Conservation (phyloP, 1,284 basidiomycete genomes). For the Coniferiporia sulphurascens region DNA sequence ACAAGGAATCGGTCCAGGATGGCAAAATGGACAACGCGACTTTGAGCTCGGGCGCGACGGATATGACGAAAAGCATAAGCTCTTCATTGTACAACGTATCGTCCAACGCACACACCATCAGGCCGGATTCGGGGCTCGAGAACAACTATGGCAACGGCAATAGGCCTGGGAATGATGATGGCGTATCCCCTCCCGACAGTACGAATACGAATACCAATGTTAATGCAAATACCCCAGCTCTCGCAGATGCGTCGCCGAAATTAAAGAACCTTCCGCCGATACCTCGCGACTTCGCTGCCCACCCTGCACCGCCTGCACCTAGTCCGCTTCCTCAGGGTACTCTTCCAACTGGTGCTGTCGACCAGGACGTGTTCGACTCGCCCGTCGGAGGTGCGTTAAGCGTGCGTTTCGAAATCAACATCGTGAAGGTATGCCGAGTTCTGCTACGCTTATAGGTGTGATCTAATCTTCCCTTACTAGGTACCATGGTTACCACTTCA, state of each 20-base stretch:
- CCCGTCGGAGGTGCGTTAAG: constrained; percentile 72
- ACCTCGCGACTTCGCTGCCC: constrained; percentile 53
- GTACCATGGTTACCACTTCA: constrained; percentile 92
- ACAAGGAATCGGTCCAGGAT: constrained; percentile 35
- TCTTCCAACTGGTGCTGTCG: constrained; percentile 57
- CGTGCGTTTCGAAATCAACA: constrained; percentile 91
- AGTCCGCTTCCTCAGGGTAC: constrained; percentile 36
- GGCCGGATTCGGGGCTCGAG: constrained; percentile 29
- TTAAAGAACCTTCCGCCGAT: constrained; percentile 68
- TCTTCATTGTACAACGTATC: constrained; percentile 78
- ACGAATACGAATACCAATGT: not conserved
- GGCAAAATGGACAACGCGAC: constrained; percentile 22
- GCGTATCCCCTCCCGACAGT: constrained; percentile 24
- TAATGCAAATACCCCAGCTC: constrained; percentile 28
- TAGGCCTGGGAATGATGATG: constrained; percentile 27
- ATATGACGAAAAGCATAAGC: constrained; percentile 45
- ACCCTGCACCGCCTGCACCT: constrained; percentile 17
- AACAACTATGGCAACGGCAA: constrained; percentile 20
- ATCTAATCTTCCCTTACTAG: constrained; percentile 36
- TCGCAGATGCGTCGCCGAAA: constrained; percentile 35
- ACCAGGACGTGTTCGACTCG: constrained; percentile 66
- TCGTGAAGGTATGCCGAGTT: constrained; percentile 74
- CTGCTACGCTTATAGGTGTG: constrained; percentile 4
- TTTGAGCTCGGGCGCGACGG: constrained; percentile 47
- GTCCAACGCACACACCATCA: constrained; percentile 45